Conservation (phyloP, 176 grass and related monocot genomes). For the Ensete glaucum region DNA sequence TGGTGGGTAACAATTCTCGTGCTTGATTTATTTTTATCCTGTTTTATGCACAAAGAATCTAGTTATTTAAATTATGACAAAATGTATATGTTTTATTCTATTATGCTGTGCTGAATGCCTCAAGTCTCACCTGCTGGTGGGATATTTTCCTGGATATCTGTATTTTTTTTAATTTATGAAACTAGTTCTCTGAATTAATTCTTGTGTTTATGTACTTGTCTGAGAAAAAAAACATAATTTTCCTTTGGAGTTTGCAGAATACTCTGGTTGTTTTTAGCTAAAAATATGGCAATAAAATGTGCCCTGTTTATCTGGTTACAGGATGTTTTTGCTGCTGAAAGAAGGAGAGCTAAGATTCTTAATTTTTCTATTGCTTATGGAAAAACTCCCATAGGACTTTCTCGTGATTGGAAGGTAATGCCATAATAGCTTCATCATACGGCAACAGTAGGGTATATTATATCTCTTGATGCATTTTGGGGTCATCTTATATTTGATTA, state of each 20-base stretch:
- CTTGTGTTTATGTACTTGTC: background rate
- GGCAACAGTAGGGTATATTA: background rate
- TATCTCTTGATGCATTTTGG: too few species aligned
- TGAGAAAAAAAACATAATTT: background rate
- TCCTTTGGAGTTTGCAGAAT: background rate
- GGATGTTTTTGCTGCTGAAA: slow-evolving; percentile 95
- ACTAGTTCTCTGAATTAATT: too few species aligned
- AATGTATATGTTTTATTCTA: too few species aligned
- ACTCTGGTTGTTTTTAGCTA: background rate
- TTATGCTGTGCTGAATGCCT: too few species aligned
- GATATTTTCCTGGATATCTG: too few species aligned
- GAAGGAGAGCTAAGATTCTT: slow-evolving; percentile 97
- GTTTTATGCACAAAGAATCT: too few species aligned
- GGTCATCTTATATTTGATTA: too few species aligned
- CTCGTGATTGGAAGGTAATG: slow-evolving; percentile 94
- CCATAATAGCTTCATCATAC: background rate
- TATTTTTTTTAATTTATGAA: too few species aligned
- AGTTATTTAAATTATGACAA: too few species aligned
- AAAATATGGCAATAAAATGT: background rate
- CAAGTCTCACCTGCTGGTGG: too few species aligned
- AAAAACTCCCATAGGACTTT: slow-evolving; percentile 79
- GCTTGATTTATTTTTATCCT: too few species aligned
- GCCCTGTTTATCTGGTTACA: slow-evolving; percentile 36
- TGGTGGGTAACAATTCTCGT: too few species aligned
- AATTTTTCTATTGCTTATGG: slow-evolving; percentile 99